A percentile compares a stretch with the other conserved stretches of the same genome.
These are phyloP conservation scores for Pelargonium australe DNA, from an alignment of 441 rosid species.

Conservation along the genomic window DNA sequence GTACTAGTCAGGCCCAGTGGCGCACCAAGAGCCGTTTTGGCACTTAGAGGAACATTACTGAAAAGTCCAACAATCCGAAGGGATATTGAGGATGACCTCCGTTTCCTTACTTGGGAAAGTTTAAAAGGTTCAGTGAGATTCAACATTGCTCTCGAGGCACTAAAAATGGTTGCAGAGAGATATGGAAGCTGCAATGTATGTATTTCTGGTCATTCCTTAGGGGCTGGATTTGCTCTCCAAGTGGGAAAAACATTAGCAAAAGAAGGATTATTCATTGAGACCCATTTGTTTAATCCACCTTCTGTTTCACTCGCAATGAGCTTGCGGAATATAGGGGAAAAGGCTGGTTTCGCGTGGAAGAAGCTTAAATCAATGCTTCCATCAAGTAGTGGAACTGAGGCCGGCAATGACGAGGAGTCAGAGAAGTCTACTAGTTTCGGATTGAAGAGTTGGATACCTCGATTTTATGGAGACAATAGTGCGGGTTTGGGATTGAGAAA, in stretches of 20 bases:
- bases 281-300: slow-evolving; percentile 88
- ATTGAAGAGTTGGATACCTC: slow-evolving; percentile 57
- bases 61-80: slow-evolving; percentile 69
- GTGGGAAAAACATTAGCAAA: slow-evolving; percentile 87
- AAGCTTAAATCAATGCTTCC: slow-evolving; percentile 67
- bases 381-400: slow-evolving; percentile 31
- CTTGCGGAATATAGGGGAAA: slow-evolving; percentile 68
- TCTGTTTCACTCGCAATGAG: slow-evolving; percentile 83
- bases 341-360: slow-evolving; percentile 68
- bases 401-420: slow-evolving; percentile 16
- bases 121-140: slow-evolving; percentile 88
- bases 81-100: slow-evolving; percentile 84
- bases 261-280: slow-evolving; percentile 62
- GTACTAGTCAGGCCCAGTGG: slow-evolving; percentile 76
- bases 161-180: slow-evolving; percentile 49
- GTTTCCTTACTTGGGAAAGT: slow-evolving; percentile 92
- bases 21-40: slow-evolving; percentile 78
- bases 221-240: slow-evolving; percentile 90
- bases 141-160: slow-evolving; percentile 49
- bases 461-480: slow-evolving; percentile 36
- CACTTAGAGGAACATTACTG: slow-evolving; percentile 77
- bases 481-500: slow-evolving; percentile 18
- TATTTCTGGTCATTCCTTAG: slow-evolving; percentile 79
- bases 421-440: slow-evolving; percentile 30
- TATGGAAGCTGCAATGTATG: slow-evolving; percentile 75